Evolutionary conservation across 2,329 filamentous ascomycete species (phyloP).

Genomic region (Alternaria tenuissima): DNA sequence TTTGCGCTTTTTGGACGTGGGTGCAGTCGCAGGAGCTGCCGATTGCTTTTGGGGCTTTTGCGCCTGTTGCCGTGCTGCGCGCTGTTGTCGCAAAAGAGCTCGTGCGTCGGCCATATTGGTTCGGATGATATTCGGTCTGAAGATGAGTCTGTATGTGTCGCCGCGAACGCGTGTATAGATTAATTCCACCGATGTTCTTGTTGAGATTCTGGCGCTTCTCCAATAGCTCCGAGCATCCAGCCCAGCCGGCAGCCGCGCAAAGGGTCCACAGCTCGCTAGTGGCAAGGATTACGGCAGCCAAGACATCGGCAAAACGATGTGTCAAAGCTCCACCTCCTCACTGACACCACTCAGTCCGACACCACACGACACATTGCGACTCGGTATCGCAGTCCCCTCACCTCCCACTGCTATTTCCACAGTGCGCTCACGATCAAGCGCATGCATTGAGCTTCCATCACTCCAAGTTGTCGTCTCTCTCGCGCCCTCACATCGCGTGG

Average conservation of each 20-base stretch:
- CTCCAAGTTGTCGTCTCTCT: slow-evolving; percentile 9
- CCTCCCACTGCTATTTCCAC: slow-evolving; percentile 20
- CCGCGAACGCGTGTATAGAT: background rate
- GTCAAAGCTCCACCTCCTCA: slow-evolving; percentile 42
- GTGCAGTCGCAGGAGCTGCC: slow-evolving; percentile 38
- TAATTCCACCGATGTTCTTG: slow-evolving; percentile 3
- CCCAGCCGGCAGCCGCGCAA: slow-evolving; percentile 5
- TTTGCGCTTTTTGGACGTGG: slow-evolving; percentile 48
- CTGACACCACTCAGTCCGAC: slow-evolving; percentile 29
- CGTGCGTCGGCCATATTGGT: slow-evolving; percentile 50
- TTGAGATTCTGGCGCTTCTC: background rate
- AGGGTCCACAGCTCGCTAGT: slow-evolving; percentile 12
- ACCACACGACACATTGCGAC: slow-evolving; percentile 42
- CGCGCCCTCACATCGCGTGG: slow-evolving; percentile 23
- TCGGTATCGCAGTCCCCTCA: slow-evolving; percentile 22
- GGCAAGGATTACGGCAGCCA: slow-evolving; percentile 22
- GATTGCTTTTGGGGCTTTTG: slow-evolving; percentile 42
- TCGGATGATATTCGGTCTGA: background rate
- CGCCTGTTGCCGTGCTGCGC: slow-evolving; percentile 47
- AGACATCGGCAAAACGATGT: slow-evolving; percentile 31
- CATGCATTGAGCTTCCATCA: slow-evolving; percentile 13
- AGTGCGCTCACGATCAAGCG: slow-evolving; percentile 16
- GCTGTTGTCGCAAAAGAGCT: slow-evolving; percentile 50
- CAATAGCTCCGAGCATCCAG: slow-evolving; percentile 8
- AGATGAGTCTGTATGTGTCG: background rate